phyloP scores from a whole-genome alignment of 2,329 filamentous ascomycete species.

The Delphinella strobiligena region DNA sequence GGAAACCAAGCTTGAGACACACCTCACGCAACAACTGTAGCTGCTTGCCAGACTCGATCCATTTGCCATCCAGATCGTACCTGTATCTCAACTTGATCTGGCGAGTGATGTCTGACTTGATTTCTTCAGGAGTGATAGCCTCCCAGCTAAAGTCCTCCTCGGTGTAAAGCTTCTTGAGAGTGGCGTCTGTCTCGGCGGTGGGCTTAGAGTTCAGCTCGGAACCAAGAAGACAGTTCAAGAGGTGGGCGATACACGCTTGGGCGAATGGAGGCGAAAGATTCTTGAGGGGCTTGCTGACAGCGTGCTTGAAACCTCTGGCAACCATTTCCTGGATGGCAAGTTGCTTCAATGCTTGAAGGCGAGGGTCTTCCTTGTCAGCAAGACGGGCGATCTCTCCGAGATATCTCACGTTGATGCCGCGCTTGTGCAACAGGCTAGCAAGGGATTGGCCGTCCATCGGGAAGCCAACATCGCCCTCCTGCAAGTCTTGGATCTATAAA shows the following conservation, averaged over 20 bases:
- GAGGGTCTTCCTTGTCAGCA: conserved; percentile 47
- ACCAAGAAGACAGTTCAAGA: conserved; percentile 89
- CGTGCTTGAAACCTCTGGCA: conserved; percentile 89
- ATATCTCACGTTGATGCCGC: conserved; percentile 93
- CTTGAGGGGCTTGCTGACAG: conserved; percentile 66
- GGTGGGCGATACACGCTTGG: conserved; percentile 68
- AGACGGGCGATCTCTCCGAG: conserved; percentile 74
- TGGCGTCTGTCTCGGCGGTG: conserved; percentile 61
- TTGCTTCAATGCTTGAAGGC: conserved; percentile 63
- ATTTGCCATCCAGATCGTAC: conserved; percentile 56
- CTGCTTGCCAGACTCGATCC: conserved; percentile 56
- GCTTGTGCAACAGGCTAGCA: conserved; percentile 81
- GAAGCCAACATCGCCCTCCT: conserved; percentile 88
- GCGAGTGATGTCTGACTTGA: conserved; percentile 57
- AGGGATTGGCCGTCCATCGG: conserved; percentile 97
- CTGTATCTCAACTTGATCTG: conserved; percentile 67
- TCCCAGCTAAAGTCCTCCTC: conserved; percentile 76
- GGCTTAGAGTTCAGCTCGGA: conserved; percentile 65
- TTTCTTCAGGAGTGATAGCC: conserved; percentile 58
- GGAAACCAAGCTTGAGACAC: conserved; percentile 77
- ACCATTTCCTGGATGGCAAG: conserved; percentile 88
- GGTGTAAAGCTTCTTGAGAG: conserved; percentile 62
- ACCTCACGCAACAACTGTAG: conserved; percentile 83
- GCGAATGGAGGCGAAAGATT: conserved; percentile 69
- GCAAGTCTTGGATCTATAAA: conserved; percentile 77